Base-by-base conservation (phyloP, 1,284 basidiomycete species). In the Leccinum fallax region DNA sequence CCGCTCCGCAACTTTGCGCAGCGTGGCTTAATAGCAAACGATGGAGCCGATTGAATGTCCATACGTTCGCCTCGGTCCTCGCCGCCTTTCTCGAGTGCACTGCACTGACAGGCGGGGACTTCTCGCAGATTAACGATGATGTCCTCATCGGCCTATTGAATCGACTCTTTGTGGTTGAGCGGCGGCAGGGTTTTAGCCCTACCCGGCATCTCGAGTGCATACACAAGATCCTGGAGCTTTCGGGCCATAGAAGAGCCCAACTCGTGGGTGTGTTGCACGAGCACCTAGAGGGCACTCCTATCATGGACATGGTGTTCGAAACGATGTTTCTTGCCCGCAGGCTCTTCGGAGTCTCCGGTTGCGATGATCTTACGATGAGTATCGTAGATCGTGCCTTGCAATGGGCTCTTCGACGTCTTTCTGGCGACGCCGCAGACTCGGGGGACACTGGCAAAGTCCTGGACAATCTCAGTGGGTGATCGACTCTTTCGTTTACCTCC, bases 331-430 rank as follows among this genome's bases (percentile, higher is more conserved):
- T 81, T 19, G 78, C 73, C 2, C 62, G 61, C 28, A 72, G 65
- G 36, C 46, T 66, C 59, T 16, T 61, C n/a, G 46, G 32, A 9
- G 64, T 73, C 13, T 48, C 61, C 46, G 71, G 68, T 11, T 72
- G 72, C 2, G 70, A 67, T 34, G 53, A 55, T 4, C 59, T 81
- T 11, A 64, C 75, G 7, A 70, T 72, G 6, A 68, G 61, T 15
- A 65, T 87, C 10, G 66, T 83, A 2, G 81, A 84, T 56, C 74
- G 77, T 55, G 80, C 76, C 0, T 67, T 88, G 61, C 77, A 80
- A 55, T 85, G 84, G 83, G 78, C 80, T 5, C 80, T 84, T 10
- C 75, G 79, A 40, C 66, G 71, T 36, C 75, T 85, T 61, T 77
- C 78, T 0, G 72, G 66, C 10, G 70, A 75, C 0, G 67, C 69